Evolutionary conservation across 2,329 filamentous ascomycete genomes (phyloP).

Genomic region (Pseudogymnoascus sp.): DNA sequence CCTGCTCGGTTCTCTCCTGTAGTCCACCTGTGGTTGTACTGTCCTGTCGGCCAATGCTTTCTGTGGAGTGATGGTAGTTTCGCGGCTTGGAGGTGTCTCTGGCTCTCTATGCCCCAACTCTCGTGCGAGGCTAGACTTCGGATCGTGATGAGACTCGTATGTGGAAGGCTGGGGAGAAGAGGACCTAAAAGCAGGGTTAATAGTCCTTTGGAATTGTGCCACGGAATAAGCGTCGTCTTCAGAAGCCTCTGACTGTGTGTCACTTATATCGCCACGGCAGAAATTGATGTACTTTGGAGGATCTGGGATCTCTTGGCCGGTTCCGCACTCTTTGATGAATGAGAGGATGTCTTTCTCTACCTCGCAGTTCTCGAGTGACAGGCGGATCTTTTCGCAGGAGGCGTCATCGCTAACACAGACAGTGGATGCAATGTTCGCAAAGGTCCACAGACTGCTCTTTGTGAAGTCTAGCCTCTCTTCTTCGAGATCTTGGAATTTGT

Average conservation of each 20-base stretch:
- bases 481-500: conserved; percentile 98
- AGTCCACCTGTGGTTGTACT: conserved; percentile 17
- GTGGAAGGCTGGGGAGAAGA: conserved; percentile 92
- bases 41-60: conserved; percentile 30
- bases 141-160: conserved; percentile 86
- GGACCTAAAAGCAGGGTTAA: conserved; percentile 92
- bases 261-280: conserved; percentile 76
- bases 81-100: conserved; percentile 38
- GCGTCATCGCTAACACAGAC: conserved; percentile 96
- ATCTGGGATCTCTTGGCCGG: conserved; percentile 95
- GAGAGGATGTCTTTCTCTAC: conserved; percentile 87
- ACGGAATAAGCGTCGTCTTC: conserved; percentile 90
- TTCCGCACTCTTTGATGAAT: conserved; percentile 85
- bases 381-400: conserved; percentile 90
- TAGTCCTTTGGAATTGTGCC: conserved; percentile 88
- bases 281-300: conserved; percentile 99
- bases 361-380: conserved; percentile 90
- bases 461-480: conserved; percentile 95
- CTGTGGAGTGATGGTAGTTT: conserved; percentile 45
- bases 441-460: conserved; percentile 96
- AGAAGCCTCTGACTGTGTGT: conserved; percentile 72
- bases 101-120: conserved; percentile 55
- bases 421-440: conserved; percentile 93
- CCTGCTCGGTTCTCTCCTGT: conserved; percentile 7
- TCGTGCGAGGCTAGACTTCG: conserved; percentile 62